Base-by-base conservation (phyloP, 2,329 filamentous ascomycete species). In the Monilinia vaccinii-corymbosi region DNA sequence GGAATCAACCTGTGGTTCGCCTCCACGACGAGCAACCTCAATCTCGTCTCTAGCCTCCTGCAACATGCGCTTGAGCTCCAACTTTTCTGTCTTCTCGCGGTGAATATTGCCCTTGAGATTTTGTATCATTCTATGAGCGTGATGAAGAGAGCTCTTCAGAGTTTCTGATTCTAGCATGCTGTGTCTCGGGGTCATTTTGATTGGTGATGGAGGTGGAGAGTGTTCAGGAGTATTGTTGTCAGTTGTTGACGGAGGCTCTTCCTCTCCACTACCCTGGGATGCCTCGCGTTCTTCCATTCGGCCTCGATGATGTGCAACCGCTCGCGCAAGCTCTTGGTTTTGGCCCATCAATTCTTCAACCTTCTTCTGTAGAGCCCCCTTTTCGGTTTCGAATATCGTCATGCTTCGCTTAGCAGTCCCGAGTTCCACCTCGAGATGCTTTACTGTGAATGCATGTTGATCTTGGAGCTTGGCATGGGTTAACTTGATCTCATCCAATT, bases 61-160 rank as follows among this genome's bases (percentile, higher is more conserved):
- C 34, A 97, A 83, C 82, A 99, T 90, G 62, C 93, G 88, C 75
- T 91, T 92, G 58, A 97, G 82, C 74, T 99, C 94, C 32, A 97
- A 83, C 78, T 97, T 99, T 74, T 99, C 94, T 0, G 93, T 97
- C 84, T 97, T 99, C 74, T 99, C 94, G 38, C 94, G 88, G 73
- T 99, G 93, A 50, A 97, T 89, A 69, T 92, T 96, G 73, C 88
- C 91, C 74, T 96, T 91, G 67, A 97, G 83, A 69, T 91, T 96
- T 73, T 97, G 93, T 61, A 99, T 97, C 76, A 96, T 97, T 61
- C 93, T 85, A 73, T 97, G 94, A 44, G 94, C 93, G 72, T 99
- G 94, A 66, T 91, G 87, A 32, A 97, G 81, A 31, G 93, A 97
- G 58, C 92, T 95, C 76, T 94, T 95, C 66, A 99, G 78, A 0